A percentile compares a stretch with the other conserved stretches of the same genome.
Evolutionary conservation across 805 yeast species (phyloP).

Genomic region (Starmerella cellae): DNA sequence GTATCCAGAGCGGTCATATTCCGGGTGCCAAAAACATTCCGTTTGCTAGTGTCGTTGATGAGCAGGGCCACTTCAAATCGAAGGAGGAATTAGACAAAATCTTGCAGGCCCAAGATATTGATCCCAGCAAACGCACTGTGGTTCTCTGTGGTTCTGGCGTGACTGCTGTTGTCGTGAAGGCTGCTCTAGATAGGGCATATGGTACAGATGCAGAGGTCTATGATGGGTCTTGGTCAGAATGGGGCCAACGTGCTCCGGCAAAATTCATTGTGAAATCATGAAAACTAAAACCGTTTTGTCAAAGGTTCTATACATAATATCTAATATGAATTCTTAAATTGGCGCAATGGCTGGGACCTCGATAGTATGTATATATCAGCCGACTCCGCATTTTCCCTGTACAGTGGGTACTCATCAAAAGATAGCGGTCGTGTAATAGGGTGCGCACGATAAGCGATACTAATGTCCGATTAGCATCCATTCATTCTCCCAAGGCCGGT

Average conservation of each 20-base stretch:
- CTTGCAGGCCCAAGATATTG: constrained; percentile 34
- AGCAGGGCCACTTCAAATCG: constrained; percentile 36
- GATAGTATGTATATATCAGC: no score
- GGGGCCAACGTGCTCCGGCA: constrained; percentile 61
- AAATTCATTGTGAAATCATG: constrained; percentile 27
- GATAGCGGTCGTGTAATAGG: no score
- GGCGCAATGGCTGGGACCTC: no score
- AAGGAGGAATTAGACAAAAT: constrained; percentile 35
- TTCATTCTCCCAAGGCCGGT: no score
- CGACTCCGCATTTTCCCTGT: no score
- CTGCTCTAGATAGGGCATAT: constrained; percentile 49
- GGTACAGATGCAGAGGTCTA: constrained; percentile 41
- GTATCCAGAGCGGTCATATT: constrained; percentile 77
- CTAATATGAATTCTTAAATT: no score
- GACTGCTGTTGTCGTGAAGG: constrained; percentile 74
- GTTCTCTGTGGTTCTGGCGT: constrained; percentile 96
- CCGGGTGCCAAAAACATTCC: constrained; percentile 73
- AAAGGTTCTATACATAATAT: no score
- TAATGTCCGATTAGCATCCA: no score
- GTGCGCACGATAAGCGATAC: no score
- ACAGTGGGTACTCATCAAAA: no score
- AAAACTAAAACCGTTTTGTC: no score
- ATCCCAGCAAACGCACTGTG: constrained; percentile 48
- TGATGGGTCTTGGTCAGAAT: constrained; percentile 61
- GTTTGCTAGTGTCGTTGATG: constrained; percentile 45